Percentiles rank a stretch among this genome's conserved stretches.
Conservation (phyloP, 495 filamentous ascomycete species). For the Aspergillus saccharolyticus region DNA sequence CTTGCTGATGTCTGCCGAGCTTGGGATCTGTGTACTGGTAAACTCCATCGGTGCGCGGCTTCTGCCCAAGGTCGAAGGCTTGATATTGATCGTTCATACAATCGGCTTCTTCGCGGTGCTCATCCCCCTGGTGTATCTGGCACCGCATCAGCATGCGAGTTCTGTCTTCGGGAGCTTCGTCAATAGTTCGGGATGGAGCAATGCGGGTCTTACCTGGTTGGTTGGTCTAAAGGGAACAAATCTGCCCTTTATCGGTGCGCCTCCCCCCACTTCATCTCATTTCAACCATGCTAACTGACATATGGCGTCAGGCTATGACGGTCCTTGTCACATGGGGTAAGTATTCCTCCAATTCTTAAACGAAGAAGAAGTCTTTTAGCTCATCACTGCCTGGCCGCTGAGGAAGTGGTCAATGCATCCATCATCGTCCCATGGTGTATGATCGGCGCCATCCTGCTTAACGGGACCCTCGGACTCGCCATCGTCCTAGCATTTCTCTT, state of each 20-base stretch:
- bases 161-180: slow-evolving; percentile 32
- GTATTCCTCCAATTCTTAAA: background rate
- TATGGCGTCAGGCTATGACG: background rate
- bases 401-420: slow-evolving; percentile 30
- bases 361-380: too few relatives aligned
- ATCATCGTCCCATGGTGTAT: slow-evolving; percentile 23
- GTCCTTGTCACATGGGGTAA: slow-evolving; percentile 4
- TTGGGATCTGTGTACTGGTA: slow-evolving; percentile 23
- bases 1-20: slow-evolving; percentile 32
- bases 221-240: background rate
- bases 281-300: background rate
- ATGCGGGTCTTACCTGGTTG: slow-evolving; percentile 28
- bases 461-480: slow-evolving; percentile 28
- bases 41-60: slow-evolving; percentile 34
- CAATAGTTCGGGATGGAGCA: slow-evolving; percentile 37
- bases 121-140: slow-evolving; percentile 35
- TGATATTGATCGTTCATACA: slow-evolving; percentile 42
- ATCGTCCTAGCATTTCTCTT: slow-evolving; percentile 30
- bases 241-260: slow-evolving; percentile 1
- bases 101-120: slow-evolving; percentile 39
- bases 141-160: slow-evolving; percentile 17
- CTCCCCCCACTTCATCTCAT: slow-evolving; percentile 2
- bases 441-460: slow-evolving; percentile 26
- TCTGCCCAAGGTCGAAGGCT: slow-evolving; percentile 39
- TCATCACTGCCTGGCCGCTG: too few relatives aligned